Conservation (phyloP, 2,329 filamentous ascomycete genomes). For the Aspergillus thermomutatus region DNA sequence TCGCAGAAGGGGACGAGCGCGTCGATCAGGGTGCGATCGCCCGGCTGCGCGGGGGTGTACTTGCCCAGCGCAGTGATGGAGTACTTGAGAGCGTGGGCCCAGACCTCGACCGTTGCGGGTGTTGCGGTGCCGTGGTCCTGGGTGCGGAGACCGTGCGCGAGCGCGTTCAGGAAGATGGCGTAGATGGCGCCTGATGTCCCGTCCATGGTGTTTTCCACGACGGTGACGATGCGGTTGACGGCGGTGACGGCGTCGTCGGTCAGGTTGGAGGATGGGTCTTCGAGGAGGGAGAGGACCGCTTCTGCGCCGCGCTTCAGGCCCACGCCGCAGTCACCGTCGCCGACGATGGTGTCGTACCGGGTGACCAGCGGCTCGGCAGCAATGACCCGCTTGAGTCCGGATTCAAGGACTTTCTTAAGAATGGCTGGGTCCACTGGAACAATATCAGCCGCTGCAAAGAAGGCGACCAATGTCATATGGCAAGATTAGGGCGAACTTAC, state of each 20-base stretch:
- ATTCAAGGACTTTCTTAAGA: constrained; percentile 53
- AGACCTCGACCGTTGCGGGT: constrained; percentile 50
- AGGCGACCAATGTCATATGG: not conserved
- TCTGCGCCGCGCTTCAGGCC: constrained; percentile 85
- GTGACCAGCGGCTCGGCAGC: constrained; percentile 64
- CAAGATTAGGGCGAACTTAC: constrained; percentile 33
- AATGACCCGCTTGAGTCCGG: constrained; percentile 58
- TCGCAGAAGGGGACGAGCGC: constrained; percentile 85
- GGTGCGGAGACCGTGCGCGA: constrained; percentile 65
- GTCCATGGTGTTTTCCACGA: constrained; percentile 69
- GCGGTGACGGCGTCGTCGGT: constrained; percentile 59
- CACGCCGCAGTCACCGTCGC: constrained; percentile 86
- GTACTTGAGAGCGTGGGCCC: constrained; percentile 67
- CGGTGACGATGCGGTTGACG: constrained; percentile 57
- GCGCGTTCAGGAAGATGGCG: constrained; percentile 86
- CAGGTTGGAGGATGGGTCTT: constrained; percentile 38
- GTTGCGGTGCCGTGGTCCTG: constrained; percentile 47
- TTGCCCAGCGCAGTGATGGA: constrained; percentile 68
- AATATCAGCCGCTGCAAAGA: constrained; percentile 11
- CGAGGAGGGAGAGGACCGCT: constrained; percentile 47
- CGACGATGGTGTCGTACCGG: constrained; percentile 73
- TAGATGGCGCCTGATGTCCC: constrained; percentile 74
- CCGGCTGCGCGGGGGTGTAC: constrained; percentile 86
- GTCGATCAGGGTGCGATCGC: constrained; percentile 88
- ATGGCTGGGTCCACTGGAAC: constrained; percentile 46